Evolutionary conservation across 768 basidiomycete species (phyloP).

Genomic region (Royoungia palumana): DNA sequence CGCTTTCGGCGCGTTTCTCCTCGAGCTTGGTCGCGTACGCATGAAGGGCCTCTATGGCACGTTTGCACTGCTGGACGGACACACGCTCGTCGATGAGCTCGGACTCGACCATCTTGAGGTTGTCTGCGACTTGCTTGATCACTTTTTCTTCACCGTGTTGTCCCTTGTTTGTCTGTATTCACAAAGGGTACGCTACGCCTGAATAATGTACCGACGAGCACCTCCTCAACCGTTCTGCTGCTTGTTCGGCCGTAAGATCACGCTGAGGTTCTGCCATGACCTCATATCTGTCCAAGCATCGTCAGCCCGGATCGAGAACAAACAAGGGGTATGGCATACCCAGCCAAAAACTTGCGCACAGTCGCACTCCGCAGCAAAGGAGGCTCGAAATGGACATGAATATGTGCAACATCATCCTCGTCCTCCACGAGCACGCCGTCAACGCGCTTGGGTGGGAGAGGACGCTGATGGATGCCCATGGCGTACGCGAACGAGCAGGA

Average conservation of each 20-base stretch:
- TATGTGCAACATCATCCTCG: constrained; percentile 60
- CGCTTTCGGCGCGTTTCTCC: constrained; percentile 62
- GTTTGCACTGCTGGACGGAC: constrained; percentile 66
- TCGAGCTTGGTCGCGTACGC: constrained; percentile 64
- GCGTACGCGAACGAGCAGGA: constrained; percentile 89
- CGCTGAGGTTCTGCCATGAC: constrained; percentile 89
- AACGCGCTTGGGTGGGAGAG: constrained; percentile 43
- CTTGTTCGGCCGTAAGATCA: constrained; percentile 87
- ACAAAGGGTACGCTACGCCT: not conserved
- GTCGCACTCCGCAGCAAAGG: constrained; percentile 79
- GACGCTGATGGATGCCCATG: constrained; percentile 91
- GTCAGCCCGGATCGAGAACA: not conserved
- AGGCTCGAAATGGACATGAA: constrained; percentile 86
- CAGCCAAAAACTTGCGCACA: constrained; percentile 87
- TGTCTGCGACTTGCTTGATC: too few species aligned
- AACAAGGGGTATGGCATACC: constrained; percentile 44
- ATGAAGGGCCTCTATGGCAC: constrained; percentile 77
- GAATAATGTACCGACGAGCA: constrained; percentile 60
- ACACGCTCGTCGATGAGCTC: constrained; percentile 70
- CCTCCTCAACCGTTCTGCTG: constrained; percentile 60
- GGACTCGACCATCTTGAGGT: constrained; percentile 41
- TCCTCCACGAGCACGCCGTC: constrained; percentile 33
- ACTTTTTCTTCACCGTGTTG: constrained; percentile 14
- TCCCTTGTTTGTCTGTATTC: constrained; percentile 12
- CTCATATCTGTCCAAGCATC: constrained; percentile 58